A percentile compares a stretch with the other conserved stretches of the same genome.
phyloP scores from a whole-genome alignment of 2,329 filamentous ascomycete genomes.

The Cladophialophora exuberans region DNA sequence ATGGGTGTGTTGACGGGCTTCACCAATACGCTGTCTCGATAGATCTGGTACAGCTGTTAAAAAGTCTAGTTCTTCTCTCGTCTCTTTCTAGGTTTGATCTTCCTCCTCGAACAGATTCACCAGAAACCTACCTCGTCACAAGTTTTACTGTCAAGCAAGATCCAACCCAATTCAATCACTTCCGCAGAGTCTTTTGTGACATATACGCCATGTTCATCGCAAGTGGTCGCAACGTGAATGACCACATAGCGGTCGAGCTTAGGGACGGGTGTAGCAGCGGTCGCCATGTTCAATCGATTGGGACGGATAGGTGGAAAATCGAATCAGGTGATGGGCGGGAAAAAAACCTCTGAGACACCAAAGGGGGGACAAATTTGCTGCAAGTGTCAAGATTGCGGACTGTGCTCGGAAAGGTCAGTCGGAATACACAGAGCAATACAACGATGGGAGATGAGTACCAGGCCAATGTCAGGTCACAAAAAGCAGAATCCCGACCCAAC shows the following conservation, averaged over 20 bases:
- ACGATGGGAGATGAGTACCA: constrained; percentile 15
- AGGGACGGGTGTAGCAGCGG: constrained; percentile 58
- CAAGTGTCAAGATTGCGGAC: constrained; percentile 9
- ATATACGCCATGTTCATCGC: constrained; percentile 98
- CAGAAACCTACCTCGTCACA: constrained; percentile 78
- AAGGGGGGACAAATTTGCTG: constrained; percentile 12
- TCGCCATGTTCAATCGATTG: constrained; percentile 45
- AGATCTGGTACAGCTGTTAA: constrained; percentile 63
- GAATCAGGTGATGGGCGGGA: background rate
- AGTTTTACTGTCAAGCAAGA: constrained; percentile 86
- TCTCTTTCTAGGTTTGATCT: constrained; percentile 6
- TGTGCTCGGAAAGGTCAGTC: constrained; percentile 19
- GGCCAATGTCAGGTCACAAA: constrained; percentile 26
- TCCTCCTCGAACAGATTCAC: constrained; percentile 16
- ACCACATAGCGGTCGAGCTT: constrained; percentile 96
- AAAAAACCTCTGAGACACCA: background rate
- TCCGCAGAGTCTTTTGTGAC: constrained; percentile 99
- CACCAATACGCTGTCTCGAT: constrained; percentile 93
- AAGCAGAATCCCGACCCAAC: constrained; percentile 31
- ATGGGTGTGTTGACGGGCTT: constrained; percentile 99
- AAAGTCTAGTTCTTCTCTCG: background rate
- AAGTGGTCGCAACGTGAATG: constrained; percentile 97
- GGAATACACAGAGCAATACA: background rate
- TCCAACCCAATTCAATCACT: constrained; percentile 99
- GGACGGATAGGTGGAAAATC: background rate